Evolutionary conservation across 2,329 filamentous ascomycete genomes (phyloP), one percentile per base, ranked within the genome.

Genomic region (Microcera coccophila): DNA sequence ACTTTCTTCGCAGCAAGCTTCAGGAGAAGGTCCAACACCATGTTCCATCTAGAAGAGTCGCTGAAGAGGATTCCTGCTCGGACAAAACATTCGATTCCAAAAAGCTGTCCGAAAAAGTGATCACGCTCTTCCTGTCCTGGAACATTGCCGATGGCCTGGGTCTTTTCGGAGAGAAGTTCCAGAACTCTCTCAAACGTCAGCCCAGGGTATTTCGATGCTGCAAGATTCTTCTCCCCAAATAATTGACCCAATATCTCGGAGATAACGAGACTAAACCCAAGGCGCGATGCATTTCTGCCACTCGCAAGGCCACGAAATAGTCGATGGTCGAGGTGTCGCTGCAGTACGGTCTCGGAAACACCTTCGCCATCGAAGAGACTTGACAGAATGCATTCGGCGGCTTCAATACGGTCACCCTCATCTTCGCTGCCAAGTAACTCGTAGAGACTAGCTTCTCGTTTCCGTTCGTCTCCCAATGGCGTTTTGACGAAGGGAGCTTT

Each of bases 231-330:
- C 12, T 70, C 54, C 2, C 79, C 79, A 57, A 85, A 86, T 4
- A 90, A 67, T 58, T 91, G 81, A 4, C 79, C 75, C 34, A 95
- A 63, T 8, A 94, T 70, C 65, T 96, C 90, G 0, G 90, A 85
- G 53, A 97, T 70, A 0, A 91, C 91, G 42, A 96, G 75, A 41
- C 89, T 95, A 63, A 95, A 96, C 3, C 93, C 93, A 38, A 93
- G 71, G 19, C 93, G 79, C 15, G 91, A 89, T 11, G 87, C 88
- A 69, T 95, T 95, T 44, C 89, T 83, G 41, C 89, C 85, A 62
- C 90, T 96, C 48, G 90, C 90, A 15, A 97, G 80, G 31, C 93
- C 93, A 41, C 87, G 82, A 63, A 96, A 88, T 28, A 98, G 73
- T 19, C 85, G 77, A 60, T 79, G 78, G 50, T 81, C 77, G 21